Evolutionary conservation across 2,329 filamentous ascomycete species (phyloP).

Genomic region (Hortaea werneckii): DNA sequence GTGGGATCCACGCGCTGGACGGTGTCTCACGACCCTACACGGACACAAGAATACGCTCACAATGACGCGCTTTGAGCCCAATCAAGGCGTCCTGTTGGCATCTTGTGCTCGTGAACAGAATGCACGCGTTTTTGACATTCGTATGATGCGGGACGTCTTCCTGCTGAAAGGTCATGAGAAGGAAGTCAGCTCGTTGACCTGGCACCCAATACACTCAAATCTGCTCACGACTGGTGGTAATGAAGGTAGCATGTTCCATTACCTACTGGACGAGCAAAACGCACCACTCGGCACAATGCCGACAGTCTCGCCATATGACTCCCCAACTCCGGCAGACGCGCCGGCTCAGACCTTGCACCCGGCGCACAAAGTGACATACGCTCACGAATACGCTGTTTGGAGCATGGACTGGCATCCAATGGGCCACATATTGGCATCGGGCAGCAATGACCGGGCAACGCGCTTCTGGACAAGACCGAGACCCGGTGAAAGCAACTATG

Average conservation of each 20-base stretch:
- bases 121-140: slow-evolving; percentile 83
- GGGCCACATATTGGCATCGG: slow-evolving; percentile 88
- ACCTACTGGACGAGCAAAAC: slow-evolving; percentile 91
- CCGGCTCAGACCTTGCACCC: slow-evolving; percentile 87
- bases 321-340: slow-evolving; percentile 65
- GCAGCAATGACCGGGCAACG: slow-evolving; percentile 92
- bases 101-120: slow-evolving; percentile 91
- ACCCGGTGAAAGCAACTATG: slow-evolving; percentile 74
- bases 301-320: slow-evolving; percentile 75
- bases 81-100: slow-evolving; percentile 73
- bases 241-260: slow-evolving; percentile 84
- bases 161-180: slow-evolving; percentile 91
- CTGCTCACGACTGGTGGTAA: slow-evolving; percentile 83
- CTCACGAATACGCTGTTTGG: slow-evolving; percentile 94
- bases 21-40: slow-evolving; percentile 86
- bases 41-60: slow-evolving; percentile 97
- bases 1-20: slow-evolving; percentile 89
- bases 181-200: slow-evolving; percentile 82
- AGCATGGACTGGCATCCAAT: slow-evolving; percentile 96
- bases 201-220: slow-evolving; percentile 87
- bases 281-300: slow-evolving; percentile 62
- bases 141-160: slow-evolving; percentile 97
- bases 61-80: slow-evolving; percentile 80
- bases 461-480: slow-evolving; percentile 90
- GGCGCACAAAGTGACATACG: slow-evolving; percentile 74